These are phyloP conservation scores for Dictyostelium firmibasis DNA, from an alignment of 78 protist species.

Conservation along the genomic window DNA sequence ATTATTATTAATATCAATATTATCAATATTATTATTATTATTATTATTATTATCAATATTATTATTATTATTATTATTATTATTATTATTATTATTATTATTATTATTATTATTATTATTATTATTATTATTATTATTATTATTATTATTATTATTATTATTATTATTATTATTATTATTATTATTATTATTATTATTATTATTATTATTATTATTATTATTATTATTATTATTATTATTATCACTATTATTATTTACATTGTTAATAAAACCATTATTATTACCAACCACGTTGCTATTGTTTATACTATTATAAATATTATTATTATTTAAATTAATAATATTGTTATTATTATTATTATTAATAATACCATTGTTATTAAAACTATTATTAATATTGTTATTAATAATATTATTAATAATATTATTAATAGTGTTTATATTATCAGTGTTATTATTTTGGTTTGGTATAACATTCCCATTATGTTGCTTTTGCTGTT, in stretches of 20 bases:
- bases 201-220: no score
- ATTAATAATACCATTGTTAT: no score
- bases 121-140: background rate
- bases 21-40: background rate
- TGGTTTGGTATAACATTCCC: background rate
- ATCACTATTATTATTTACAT: no score
- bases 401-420: conserved; percentile 13
- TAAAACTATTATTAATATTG: no score
- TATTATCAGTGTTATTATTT: background rate
- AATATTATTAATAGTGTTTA: conserved; percentile 29
- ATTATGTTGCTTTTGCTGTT: background rate
- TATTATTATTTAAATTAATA: no score
- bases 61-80: background rate
- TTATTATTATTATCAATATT: background rate
- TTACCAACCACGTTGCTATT: no score
- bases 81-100: background rate
- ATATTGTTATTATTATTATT: no score
- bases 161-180: background rate
- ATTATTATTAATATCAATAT: background rate
- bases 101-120: background rate
- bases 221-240: no score
- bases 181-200: no score
- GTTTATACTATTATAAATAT: no score
- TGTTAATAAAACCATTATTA: no score
- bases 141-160: background rate